Conservation (phyloP, 2,329 filamentous ascomycete genomes). For the Hypoxylon sp. region DNA sequence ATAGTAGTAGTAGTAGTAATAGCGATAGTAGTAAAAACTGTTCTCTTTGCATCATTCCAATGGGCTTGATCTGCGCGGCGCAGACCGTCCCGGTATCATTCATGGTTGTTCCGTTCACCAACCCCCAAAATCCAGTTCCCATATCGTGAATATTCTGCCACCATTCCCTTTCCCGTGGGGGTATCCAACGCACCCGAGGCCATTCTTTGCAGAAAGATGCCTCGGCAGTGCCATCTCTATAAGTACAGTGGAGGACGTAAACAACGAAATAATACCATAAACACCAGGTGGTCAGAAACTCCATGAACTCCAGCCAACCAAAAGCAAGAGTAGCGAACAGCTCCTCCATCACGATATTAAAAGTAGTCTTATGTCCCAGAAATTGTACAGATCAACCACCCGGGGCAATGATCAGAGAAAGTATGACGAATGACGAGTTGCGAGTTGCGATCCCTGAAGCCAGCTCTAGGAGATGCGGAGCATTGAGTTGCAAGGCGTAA, state of each 20-base stretch:
- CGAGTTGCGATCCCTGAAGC: slow-evolving; percentile 41
- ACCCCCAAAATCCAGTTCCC: slow-evolving; percentile 30
- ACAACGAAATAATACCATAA: slow-evolving; percentile 28
- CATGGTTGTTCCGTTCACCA: slow-evolving; percentile 32
- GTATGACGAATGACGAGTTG: slow-evolving; percentile 23
- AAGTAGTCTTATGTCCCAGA: slow-evolving; percentile 33
- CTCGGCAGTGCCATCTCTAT: slow-evolving; percentile 43
- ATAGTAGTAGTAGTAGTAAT: slow-evolving; percentile 23
- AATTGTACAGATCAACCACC: slow-evolving; percentile 41
- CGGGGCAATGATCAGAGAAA: slow-evolving; percentile 35
- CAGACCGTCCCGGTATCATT: slow-evolving; percentile 34
- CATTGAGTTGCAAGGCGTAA: slow-evolving; percentile 16
- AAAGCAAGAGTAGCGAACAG: slow-evolving; percentile 33
- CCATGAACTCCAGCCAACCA: slow-evolving; percentile 27
- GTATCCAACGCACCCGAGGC: slow-evolving; percentile 45
- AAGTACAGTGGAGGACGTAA: slow-evolving; percentile 37
- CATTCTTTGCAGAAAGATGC: slow-evolving; percentile 42
- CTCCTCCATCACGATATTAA: slow-evolving; percentile 36
- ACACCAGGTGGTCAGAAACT: slow-evolving; percentile 34
- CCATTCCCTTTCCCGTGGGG: slow-evolving; percentile 41
- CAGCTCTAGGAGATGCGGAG: slow-evolving; percentile 40
- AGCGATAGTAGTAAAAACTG: too few species aligned
- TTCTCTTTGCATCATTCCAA: slow-evolving; percentile 32
- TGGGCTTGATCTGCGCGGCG: slow-evolving; percentile 25
- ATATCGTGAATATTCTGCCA: slow-evolving; percentile 34